phyloP scores from a whole-genome alignment of 2,329 filamentous ascomycete genomes.

The Fusarium continuum region DNA sequence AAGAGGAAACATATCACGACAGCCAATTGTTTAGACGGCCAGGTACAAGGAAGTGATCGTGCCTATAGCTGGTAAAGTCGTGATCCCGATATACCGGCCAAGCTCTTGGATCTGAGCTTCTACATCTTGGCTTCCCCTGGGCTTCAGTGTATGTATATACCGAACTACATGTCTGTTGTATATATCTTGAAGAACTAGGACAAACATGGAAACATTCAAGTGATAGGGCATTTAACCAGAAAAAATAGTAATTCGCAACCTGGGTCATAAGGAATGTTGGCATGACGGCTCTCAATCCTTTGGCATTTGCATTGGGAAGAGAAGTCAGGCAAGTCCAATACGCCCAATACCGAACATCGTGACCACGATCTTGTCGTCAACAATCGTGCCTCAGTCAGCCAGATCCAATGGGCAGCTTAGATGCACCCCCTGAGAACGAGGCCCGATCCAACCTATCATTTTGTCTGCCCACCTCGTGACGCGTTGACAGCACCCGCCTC shows the following conservation, averaged over 20 bases:
- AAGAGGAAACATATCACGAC: not conserved
- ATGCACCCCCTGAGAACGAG: slow-evolving; percentile 20
- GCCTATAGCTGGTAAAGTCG: not conserved
- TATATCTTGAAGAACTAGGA: slow-evolving; percentile 1
- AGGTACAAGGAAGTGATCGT: not conserved
- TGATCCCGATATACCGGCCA: not conserved
- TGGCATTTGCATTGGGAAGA: not conserved
- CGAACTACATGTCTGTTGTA: not conserved
- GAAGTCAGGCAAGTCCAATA: slow-evolving; percentile 12
- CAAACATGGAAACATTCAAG: not conserved
- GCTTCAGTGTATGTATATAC: slow-evolving; percentile 1
- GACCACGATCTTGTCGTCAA: slow-evolving; percentile 12
- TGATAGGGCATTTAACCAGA: not conserved
- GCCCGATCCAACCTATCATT: slow-evolving; percentile 22
- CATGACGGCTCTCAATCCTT: slow-evolving; percentile 2
- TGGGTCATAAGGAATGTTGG: slow-evolving; percentile 6
- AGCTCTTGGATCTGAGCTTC: slow-evolving; percentile 4
- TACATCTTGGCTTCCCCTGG: slow-evolving; percentile 6
- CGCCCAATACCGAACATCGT: slow-evolving; percentile 18
- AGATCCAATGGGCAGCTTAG: slow-evolving; percentile 7
- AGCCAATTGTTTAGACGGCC: not conserved
- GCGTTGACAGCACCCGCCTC: slow-evolving; percentile 35
- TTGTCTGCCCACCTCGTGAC: slow-evolving; percentile 42
- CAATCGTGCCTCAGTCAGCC: slow-evolving; percentile 9
- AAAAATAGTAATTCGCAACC: not conserved